Evolutionary conservation across 2,329 filamentous ascomycete species (phyloP).

Genomic region (Nothophaeocryptopus gaeumannii): DNA sequence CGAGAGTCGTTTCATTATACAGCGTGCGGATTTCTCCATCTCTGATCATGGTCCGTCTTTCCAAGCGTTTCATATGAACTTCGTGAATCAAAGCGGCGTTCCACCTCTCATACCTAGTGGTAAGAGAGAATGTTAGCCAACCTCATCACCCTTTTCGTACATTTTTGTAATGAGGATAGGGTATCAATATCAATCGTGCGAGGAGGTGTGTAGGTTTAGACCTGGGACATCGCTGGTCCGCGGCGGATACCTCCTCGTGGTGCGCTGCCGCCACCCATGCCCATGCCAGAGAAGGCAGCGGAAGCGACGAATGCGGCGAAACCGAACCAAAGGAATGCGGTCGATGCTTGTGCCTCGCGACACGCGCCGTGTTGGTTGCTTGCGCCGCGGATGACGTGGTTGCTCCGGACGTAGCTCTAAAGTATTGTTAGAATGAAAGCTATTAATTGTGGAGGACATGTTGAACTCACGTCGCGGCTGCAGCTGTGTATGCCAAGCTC

Average conservation of each 20-base stretch:
- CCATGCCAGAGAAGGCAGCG: slow-evolving; percentile 55
- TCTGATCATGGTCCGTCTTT: slow-evolving; percentile 4
- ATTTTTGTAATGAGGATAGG: no score
- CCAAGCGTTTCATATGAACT: neutral
- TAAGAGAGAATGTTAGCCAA: neutral
- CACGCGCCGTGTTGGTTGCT: slow-evolving; percentile 60
- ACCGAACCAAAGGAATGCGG: slow-evolving; percentile 77
- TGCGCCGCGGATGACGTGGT: slow-evolving; percentile 48
- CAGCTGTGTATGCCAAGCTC: slow-evolving; percentile 69
- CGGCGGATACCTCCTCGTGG: slow-evolving; percentile 47
- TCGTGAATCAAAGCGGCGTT: neutral
- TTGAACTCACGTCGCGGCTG: slow-evolving; percentile 55
- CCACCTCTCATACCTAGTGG: neutral
- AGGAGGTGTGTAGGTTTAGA: slow-evolving; percentile 39
- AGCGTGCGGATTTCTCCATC: neutral
- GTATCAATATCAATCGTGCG: neutral
- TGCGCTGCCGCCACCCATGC: slow-evolving; percentile 51
- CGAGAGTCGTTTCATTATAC: slow-evolving; percentile 10
- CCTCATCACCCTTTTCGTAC: neutral
- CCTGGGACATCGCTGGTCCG: slow-evolving; percentile 55
- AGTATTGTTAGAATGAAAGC: neutral
- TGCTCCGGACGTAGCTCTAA: slow-evolving; percentile 39
- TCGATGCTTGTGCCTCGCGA: slow-evolving; percentile 70
- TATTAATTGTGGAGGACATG: no score
- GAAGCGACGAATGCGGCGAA: slow-evolving; percentile 59